Evolutionary conservation across 2,329 filamentous ascomycete species (phyloP).

Genomic region (Hypoxylon sp.): DNA sequence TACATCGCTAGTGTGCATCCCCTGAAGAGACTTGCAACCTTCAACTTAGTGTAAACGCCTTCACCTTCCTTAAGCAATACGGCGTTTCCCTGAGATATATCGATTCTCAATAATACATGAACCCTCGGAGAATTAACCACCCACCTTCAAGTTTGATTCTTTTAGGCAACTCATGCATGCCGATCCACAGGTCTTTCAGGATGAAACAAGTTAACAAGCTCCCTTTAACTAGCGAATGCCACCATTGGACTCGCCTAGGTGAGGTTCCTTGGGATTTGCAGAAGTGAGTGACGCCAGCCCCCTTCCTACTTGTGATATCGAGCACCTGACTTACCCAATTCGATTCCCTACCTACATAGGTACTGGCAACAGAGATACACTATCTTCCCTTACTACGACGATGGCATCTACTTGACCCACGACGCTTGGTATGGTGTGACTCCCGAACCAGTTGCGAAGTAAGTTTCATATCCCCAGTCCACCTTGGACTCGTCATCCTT

Average conservation of each 20-base stretch:
- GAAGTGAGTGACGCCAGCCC: slow-evolving; percentile 71
- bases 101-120: not conserved
- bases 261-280: slow-evolving; percentile 87
- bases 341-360: slow-evolving; percentile 65
- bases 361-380: slow-evolving; percentile 92
- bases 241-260: slow-evolving; percentile 77
- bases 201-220: slow-evolving; percentile 61
- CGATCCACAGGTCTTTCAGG: slow-evolving; percentile 28
- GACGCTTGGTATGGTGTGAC: slow-evolving; percentile 98
- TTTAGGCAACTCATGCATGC: slow-evolving; percentile 22
- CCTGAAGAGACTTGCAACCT: not conserved
- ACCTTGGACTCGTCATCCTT: slow-evolving; percentile 13
- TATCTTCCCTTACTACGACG: slow-evolving; percentile 88
- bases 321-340: slow-evolving; percentile 10
- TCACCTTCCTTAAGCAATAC: slow-evolving; percentile 11
- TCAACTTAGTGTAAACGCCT: too few species aligned
- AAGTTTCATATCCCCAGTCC: slow-evolving; percentile 50
- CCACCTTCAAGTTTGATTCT: not conserved
- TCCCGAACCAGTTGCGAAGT: slow-evolving; percentile 90
- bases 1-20: too few species aligned
- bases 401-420: slow-evolving; percentile 90
- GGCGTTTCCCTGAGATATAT: not conserved
- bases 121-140: not conserved
- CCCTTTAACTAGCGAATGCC: slow-evolving; percentile 71
- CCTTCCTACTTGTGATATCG: not conserved